Conservation (phyloP, 106 monocot species). For the Iris macrosiphon region DNA sequence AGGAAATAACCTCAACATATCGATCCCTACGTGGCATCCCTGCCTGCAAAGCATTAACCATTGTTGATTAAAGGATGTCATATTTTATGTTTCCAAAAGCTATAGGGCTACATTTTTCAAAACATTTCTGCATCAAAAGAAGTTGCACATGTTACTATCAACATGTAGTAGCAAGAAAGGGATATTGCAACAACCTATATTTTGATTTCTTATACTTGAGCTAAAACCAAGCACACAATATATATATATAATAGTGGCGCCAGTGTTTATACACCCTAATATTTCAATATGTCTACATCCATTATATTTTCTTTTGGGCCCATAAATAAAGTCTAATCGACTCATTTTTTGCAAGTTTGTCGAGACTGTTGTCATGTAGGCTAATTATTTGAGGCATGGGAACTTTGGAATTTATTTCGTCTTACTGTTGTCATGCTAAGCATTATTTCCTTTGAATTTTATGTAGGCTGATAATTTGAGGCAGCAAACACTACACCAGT, state of each 20-base stretch:
- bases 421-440: too few relatives aligned
- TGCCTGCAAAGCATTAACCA: too few relatives aligned
- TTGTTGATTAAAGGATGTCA: too few relatives aligned
- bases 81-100: conserved; percentile 10
- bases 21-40: too few relatives aligned
- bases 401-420: too few relatives aligned
- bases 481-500: conserved; percentile 47
- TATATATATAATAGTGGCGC: too few relatives aligned
- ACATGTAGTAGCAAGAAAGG: conserved; percentile 9
- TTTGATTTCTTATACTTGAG: conserved; percentile 1
- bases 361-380: neutral
- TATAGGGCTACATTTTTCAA: conserved; percentile 1
- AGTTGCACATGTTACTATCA: conserved; percentile 18
- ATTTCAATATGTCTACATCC: neutral
- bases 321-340: neutral
- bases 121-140: neutral
- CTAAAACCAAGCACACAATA: conserved; percentile 4
- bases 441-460: neutral
- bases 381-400: too few relatives aligned
- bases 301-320: neutral
- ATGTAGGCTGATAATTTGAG: conserved; percentile 46
- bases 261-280: conserved; percentile 20
- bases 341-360: neutral
- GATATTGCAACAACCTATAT: conserved; percentile 21
- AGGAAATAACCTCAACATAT: neutral